Conservation (phyloP, 257 asterid genomes). For the Oldenlandia corymbosa region DNA sequence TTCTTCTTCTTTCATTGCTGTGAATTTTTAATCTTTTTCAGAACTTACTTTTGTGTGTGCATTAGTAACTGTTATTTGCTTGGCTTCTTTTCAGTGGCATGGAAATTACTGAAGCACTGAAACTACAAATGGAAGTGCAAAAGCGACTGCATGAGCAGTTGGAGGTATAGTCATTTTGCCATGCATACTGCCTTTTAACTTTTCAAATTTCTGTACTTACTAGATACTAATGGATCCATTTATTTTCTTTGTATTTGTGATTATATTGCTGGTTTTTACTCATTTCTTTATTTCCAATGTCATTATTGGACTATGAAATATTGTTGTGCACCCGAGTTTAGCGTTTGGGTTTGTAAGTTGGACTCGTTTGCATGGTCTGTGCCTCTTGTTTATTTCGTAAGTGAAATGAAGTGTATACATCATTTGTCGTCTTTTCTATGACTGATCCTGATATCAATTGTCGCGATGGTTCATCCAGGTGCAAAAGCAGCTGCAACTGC, state of each 20-base stretch:
- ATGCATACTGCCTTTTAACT: neutral
- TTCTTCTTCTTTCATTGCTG: neutral
- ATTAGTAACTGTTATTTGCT: conserved; percentile 3
- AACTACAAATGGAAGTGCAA: conserved; percentile 99
- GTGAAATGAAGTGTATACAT: neutral
- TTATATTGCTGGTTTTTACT: neutral
- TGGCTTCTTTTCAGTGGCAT: conserved; percentile 50
- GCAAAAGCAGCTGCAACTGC: conserved; percentile 86
- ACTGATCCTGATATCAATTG: neutral
- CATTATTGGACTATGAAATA: neutral
- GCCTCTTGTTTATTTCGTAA: neutral
- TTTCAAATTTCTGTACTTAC: neutral
- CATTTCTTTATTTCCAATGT: neutral
- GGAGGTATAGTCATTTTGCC: conserved; percentile 53
- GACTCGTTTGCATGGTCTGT: neutral
- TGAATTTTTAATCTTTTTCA: neutral
- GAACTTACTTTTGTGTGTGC: neutral
- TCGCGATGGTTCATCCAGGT: conserved; percentile 41
- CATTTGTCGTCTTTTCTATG: neutral
- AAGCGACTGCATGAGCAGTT: conserved; percentile 94
- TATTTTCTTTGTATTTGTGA: neutral
- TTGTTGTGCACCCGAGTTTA: neutral
- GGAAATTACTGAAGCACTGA: conserved; percentile 92
- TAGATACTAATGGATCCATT: too few relatives aligned
- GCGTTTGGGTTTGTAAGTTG: neutral